phyloP scores from a whole-genome alignment of 345 rosid species.

The Ceriops zippeliana region DNA sequence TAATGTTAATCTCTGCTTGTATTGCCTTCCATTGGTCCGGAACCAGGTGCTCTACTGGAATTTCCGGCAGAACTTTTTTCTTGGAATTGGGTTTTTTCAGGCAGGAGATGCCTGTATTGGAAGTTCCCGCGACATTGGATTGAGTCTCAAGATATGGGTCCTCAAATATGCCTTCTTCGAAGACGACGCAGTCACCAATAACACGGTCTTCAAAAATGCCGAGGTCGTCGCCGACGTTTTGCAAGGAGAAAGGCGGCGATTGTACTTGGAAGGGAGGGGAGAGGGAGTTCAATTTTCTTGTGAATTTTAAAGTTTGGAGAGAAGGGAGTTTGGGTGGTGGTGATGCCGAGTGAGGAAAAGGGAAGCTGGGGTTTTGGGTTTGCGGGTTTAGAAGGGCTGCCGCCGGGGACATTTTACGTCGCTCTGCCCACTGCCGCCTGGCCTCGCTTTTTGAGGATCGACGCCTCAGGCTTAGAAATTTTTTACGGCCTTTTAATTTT shows the following conservation, averaged over 20 bases:
- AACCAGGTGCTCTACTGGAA: slow-evolving; percentile 60
- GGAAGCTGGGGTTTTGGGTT: slow-evolving; percentile 15
- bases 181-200: slow-evolving; percentile 88
- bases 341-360: not conserved
- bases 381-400: slow-evolving; percentile 19
- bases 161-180: slow-evolving; percentile 82
- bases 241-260: slow-evolving; percentile 29
- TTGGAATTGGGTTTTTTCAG: slow-evolving; percentile 14
- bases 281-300: slow-evolving; percentile 29
- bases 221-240: not conserved
- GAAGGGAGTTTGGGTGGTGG: slow-evolving; percentile 12
- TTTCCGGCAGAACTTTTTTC: slow-evolving; percentile 19
- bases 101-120: not conserved
- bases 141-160: slow-evolving; percentile 54
- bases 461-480: not conserved
- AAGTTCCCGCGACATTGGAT: not conserved
- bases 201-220: slow-evolving; percentile 38
- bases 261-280: slow-evolving; percentile 33
- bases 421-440: no score
- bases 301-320: slow-evolving; percentile 22
- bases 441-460: no score
- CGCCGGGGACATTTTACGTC: slow-evolving; percentile 28
- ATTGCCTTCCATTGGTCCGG: slow-evolving; percentile 80
- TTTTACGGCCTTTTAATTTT: no score
- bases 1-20: slow-evolving; percentile 74